Conservation (phyloP, 2,329 filamentous ascomycete species). For the Pochonia chlamydosporia region DNA sequence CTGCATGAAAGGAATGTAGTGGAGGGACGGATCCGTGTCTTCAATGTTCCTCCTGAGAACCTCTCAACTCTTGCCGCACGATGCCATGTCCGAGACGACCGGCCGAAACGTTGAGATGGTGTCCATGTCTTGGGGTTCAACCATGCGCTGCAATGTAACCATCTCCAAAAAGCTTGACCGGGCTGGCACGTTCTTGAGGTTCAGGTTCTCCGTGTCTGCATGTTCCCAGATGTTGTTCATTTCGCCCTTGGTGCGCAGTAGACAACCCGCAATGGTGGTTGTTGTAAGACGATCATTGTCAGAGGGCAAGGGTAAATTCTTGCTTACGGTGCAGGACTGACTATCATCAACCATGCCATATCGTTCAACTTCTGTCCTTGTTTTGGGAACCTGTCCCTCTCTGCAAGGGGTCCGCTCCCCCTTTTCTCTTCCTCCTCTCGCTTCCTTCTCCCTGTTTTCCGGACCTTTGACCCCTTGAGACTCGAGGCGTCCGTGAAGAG, state of each 20-base stretch:
- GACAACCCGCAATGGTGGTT: not conserved
- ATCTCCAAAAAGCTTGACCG: conserved; percentile 1
- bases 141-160: not conserved
- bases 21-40: not conserved
- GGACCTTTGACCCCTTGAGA: not conserved
- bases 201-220: not conserved
- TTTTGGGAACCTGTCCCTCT: too few species aligned
- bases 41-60: too few species aligned
- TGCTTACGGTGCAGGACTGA: too few species aligned
- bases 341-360: not conserved
- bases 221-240: not conserved
- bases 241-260: not conserved
- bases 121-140: not conserved
- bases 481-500: not conserved
- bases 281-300: too few species aligned
- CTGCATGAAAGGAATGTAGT: not conserved
- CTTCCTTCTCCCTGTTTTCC: too few species aligned
- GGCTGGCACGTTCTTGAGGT: not conserved
- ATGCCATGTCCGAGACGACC: too few species aligned
- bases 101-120: not conserved
- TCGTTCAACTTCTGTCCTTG: not conserved
- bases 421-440: not conserved
- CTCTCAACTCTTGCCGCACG: too few species aligned
- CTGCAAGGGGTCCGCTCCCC: too few species aligned
- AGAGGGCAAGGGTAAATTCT: not conserved